A percentile compares a stretch with the other conserved stretches of the same genome.
phyloP scores from a whole-genome alignment of 805 yeast genomes.

The Kurtzmaniella cleridarum region DNA sequence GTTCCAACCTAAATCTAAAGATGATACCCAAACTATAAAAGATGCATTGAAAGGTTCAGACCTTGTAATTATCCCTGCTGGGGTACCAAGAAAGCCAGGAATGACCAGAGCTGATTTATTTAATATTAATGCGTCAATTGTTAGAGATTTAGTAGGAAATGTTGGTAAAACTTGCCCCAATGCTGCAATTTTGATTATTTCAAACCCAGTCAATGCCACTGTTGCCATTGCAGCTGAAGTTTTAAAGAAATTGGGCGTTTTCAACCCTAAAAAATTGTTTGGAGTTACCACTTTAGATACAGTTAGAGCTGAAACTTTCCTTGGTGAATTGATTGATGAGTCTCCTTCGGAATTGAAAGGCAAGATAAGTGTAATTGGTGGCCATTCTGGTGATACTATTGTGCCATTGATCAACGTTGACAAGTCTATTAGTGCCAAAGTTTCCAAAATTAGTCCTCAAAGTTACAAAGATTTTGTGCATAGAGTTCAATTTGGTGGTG shows the following conservation, averaged over 20 bases:
- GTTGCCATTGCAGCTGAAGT: conserved; percentile 47
- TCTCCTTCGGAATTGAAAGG: conserved; percentile 31
- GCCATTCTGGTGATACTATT: conserved; percentile 44
- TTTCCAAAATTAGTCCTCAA: conserved; percentile 25
- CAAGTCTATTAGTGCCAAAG: conserved; percentile 42
- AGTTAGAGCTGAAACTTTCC: conserved; percentile 43
- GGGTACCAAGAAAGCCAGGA: conserved; percentile 45
- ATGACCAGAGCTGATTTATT: conserved; percentile 45
- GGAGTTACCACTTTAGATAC: conserved; percentile 44
- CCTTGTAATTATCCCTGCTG: conserved; percentile 42
- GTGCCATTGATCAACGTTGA: conserved; percentile 42
- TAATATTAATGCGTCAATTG: conserved; percentile 41
- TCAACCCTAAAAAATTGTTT: conserved; percentile 40
- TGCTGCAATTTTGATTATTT: conserved; percentile 41
- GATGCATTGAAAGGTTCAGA: conserved; percentile 34
- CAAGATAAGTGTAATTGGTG: conserved; percentile 39
- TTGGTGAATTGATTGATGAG: conserved; percentile 30
- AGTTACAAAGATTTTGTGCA: conserved; percentile 25
- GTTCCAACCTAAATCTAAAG: conserved; percentile 34
- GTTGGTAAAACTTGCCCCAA: conserved; percentile 34
- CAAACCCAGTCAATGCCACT: conserved; percentile 43
- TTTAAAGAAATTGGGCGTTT: conserved; percentile 40
- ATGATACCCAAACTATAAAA: conserved; percentile 30
- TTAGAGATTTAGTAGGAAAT: conserved; percentile 38
- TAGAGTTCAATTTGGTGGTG: conserved; percentile 70